phyloP scores from a whole-genome alignment of 1,139 yeast species.

The Maudiozyma humilis region DNA sequence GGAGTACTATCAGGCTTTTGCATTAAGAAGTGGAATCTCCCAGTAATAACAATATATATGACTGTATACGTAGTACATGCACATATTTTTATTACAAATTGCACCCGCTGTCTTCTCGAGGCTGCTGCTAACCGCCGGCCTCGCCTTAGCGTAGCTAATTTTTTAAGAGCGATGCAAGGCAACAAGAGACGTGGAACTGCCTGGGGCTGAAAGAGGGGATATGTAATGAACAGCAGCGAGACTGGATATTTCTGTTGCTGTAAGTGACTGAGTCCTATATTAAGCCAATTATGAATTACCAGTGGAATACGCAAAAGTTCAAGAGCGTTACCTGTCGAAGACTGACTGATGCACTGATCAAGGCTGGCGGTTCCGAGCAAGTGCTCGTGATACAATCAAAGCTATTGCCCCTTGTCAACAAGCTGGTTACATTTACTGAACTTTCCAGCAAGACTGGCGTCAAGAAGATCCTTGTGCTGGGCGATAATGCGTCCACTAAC shows the following conservation, averaged over 20 bases:
- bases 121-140: no score
- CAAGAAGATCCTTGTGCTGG: slow-evolving; percentile 19
- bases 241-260: no score
- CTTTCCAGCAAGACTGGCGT: slow-evolving; percentile 23
- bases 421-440: slow-evolving; percentile 22
- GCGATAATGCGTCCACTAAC: slow-evolving; percentile 15
- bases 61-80: slow-evolving; percentile 6
- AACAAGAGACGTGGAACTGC: no score
- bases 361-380: slow-evolving; percentile 14
- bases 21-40: slow-evolving; percentile 32
- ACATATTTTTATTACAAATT: not conserved
- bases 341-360: slow-evolving; percentile 15
- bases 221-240: no score
- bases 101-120: no score
- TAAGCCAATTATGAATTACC: slow-evolving; percentile 12
- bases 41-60: slow-evolving; percentile 7
- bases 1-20: slow-evolving; percentile 61
- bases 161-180: no score
- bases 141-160: no score
- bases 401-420: slow-evolving; percentile 18
- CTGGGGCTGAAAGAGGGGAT: no score
- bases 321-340: slow-evolving; percentile 11
- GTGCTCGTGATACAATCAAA: slow-evolving; percentile 21
- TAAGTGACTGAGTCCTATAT: not conserved
- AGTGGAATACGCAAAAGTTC: slow-evolving; percentile 25